Percentiles rank a stretch among this genome's conserved stretches.
Evolutionary conservation across 768 basidiomycete species (phyloP).

Genomic region (Kwoniella bestiolae): DNA sequence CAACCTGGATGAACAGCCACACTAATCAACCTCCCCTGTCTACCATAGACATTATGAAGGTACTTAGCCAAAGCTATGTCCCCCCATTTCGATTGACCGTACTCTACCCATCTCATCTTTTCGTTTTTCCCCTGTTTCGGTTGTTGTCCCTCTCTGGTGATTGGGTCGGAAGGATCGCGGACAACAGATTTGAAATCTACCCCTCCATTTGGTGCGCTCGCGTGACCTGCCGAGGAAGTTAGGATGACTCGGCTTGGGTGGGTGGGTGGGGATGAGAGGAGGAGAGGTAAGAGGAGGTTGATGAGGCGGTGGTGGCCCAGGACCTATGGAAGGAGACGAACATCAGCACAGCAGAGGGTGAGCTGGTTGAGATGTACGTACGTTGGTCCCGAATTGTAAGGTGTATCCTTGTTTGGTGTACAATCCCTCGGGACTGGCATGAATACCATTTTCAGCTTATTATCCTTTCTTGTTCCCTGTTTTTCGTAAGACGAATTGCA

Average conservation of each 20-base stretch:
- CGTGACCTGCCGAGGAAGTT: conserved; percentile 47
- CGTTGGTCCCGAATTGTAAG: conserved; percentile 53
- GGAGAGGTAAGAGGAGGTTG: conserved; percentile 36
- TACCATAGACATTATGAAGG: conserved; percentile 39
- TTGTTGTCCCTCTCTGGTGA: neutral
- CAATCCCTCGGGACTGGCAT: conserved; percentile 32
- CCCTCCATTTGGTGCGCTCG: conserved; percentile 34
- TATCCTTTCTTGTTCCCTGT: no score
- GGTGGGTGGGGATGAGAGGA: conserved; percentile 23
- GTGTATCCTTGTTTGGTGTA: conserved; percentile 49
- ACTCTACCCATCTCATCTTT: conserved; percentile 39
- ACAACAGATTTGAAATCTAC: conserved; percentile 39
- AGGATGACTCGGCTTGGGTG: conserved; percentile 36
- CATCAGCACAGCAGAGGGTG: neutral
- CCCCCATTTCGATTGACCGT: conserved; percentile 52
- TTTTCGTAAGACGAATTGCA: neutral
- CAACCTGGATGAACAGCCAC: conserved; percentile 49
- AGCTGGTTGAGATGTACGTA: conserved; percentile 17
- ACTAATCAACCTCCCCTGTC: conserved; percentile 39
- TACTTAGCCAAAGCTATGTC: conserved; percentile 45
- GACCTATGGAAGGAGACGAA: conserved; percentile 3
- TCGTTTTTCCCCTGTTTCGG: conserved; percentile 25
- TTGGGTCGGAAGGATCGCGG: conserved; percentile 14
- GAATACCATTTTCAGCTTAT: neutral
- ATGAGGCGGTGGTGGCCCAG: conserved; percentile 47